Base-by-base conservation (phyloP, 345 rosid species). In the Citrus trifoliata region DNA sequence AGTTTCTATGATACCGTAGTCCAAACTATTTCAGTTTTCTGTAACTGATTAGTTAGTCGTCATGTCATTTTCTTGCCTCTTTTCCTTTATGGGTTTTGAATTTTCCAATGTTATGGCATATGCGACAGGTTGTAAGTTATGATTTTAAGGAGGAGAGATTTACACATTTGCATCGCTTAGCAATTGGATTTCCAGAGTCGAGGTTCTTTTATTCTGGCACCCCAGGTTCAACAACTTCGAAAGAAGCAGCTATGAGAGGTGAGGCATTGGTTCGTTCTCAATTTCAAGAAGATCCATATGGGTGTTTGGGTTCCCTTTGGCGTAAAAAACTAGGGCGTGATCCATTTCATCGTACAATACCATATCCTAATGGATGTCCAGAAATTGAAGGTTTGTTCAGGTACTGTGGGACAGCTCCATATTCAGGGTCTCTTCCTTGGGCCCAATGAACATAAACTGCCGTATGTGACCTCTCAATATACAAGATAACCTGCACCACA, bases 81-180 rank as follows among this genome's bases (percentile, higher is more conserved):
- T n/a, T 59, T 33, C 63, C 38, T 40, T 67, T 55, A 19, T 64
- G 9, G 59, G 24, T 32, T 9, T 24, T 64, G 46, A 78, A 62
- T 55, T 25, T 38, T 64, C n/a, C 33, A 14, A 33, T 61, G 51
- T 40, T 78, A 53, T 60, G 63, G 19, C 56, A 6, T 46, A 76
- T 59, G 71, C 60, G 28, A 65, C 82, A 93, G 99, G 97, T 95
- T 78, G 97, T 95, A 66, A 95, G 99, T 73, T 95, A 93, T 80
- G 97, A 95, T 78, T 95, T 93, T 85, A 95, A 95, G 80, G 90
- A 88, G 83, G 94, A 88, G 76, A 91, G 99, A 64, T 95, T 95
- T 73, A 85, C 93, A 7, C 87, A 89, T 67, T 81, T 93, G 81
- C 98, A 93, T 82, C 94, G 99, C 22, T 79, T 90, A 48, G 97